These are phyloP conservation scores for Mycena capillaripes DNA, from an alignment of 768 basidiomycete genomes.

Conservation along the genomic window DNA sequence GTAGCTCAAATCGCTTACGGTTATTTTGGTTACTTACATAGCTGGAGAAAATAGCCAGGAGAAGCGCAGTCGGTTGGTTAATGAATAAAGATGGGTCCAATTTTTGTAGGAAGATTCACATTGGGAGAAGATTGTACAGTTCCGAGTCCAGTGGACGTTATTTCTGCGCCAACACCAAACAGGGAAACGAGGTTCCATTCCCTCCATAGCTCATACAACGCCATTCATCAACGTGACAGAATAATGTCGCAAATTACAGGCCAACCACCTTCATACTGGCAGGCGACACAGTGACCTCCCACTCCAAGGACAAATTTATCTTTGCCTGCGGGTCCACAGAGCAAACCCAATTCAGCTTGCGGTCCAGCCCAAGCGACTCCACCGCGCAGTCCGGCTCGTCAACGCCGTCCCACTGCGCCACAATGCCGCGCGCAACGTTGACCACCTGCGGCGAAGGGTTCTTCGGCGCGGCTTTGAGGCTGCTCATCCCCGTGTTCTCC, in stretches of 20 bases:
- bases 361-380: conserved; percentile 47
- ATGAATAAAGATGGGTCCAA: no score
- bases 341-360: conserved; percentile 54
- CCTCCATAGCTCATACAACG: no score
- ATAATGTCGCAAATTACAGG: conserved; percentile 24
- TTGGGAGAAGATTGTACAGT: no score
- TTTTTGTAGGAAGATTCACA: no score
- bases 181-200: no score
- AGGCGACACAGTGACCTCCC: conserved; percentile 49
- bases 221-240: no score
- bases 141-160: no score
- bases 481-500: conserved; percentile 22
- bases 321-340: conserved; percentile 47
- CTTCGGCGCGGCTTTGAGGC: conserved; percentile 9
- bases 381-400: conserved; percentile 37
- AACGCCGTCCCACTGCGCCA: conserved; percentile 45
- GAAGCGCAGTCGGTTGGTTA: no score
- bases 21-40: no score
- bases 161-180: no score
- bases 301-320: conserved; percentile 47
- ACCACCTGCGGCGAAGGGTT: conserved; percentile 26
- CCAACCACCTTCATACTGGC: conserved; percentile 40
- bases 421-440: conserved; percentile 34
- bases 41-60: no score
- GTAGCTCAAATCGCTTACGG: no score